Evolutionary conservation across 768 basidiomycete species (phyloP).

Genomic region (Suillus fuscotomentosus): DNA sequence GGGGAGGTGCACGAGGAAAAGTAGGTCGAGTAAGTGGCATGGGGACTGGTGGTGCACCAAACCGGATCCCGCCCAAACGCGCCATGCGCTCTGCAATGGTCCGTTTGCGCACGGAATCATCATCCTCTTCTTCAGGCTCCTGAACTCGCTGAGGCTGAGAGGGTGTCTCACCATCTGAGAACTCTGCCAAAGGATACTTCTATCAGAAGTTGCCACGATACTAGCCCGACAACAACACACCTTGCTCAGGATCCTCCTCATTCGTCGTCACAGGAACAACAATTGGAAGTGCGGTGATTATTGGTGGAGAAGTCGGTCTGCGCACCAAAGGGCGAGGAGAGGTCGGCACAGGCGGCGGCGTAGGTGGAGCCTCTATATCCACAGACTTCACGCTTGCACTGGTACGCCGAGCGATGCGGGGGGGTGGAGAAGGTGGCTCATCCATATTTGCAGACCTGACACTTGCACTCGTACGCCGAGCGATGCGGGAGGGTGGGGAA

Average conservation of each 20-base stretch:
- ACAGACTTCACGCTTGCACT: constrained; percentile 18
- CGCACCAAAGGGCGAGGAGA: constrained; percentile 15
- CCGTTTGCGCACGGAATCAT: constrained; percentile 52
- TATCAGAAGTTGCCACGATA: not conserved
- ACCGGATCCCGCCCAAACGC: constrained; percentile 80
- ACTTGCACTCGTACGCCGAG: constrained; percentile 22
- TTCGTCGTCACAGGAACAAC: constrained; percentile 3
- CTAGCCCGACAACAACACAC: not conserved
- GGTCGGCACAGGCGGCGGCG: constrained; percentile 19
- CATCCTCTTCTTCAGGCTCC: constrained; percentile 31
- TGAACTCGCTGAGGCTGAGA: not conserved
- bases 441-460: constrained; percentile 6
- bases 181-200: not conserved
- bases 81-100: constrained; percentile 96
- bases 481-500: constrained; percentile 16
- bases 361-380: not conserved
- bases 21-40: constrained; percentile 36
- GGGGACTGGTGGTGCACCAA: constrained; percentile 62
- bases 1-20: constrained; percentile 36
- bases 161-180: not conserved
- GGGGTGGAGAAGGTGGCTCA: constrained; percentile 1
- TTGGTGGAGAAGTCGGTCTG: constrained; percentile 20
- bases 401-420: constrained; percentile 16
- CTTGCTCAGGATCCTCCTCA: constrained; percentile 2
- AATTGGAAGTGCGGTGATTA: constrained; percentile 19